Evolutionary conservation across 352 stramenopile genomes (phyloP).

Genomic region (Thraustochytrium sp.): DNA sequence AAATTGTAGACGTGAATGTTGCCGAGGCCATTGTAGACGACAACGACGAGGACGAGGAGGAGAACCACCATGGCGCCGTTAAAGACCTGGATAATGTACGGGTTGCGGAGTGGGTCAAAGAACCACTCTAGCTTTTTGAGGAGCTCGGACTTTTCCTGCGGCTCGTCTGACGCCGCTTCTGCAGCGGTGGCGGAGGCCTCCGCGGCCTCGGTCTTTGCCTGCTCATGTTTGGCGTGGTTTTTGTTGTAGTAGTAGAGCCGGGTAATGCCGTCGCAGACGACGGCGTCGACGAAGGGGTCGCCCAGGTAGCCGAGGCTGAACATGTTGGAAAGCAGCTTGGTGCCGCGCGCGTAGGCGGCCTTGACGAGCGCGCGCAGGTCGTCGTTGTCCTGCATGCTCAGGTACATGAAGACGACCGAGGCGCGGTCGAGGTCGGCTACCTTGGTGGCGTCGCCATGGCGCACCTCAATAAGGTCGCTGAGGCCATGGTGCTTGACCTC

Average conservation of each 20-base stretch:
- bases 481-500: slow-evolving; percentile 5
- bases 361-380: background rate
- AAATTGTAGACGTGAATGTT: slow-evolving; percentile 44
- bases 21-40: slow-evolving; percentile 11
- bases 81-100: slow-evolving; percentile 30
- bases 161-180: background rate
- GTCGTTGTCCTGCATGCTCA: background rate
- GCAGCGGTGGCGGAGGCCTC: background rate
- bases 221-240: background rate
- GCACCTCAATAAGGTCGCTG: background rate
- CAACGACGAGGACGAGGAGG: background rate
- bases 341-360: background rate
- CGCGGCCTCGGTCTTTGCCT: background rate
- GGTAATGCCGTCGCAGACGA: slow-evolving; percentile 29
- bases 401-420: slow-evolving; percentile 33
- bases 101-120: slow-evolving; percentile 31
- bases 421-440: background rate
- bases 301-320: slow-evolving; percentile 1
- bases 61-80: slow-evolving; percentile 17
- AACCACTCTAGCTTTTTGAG: slow-evolving; percentile 20
- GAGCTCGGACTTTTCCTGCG: background rate
- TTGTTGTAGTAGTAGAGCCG: slow-evolving; percentile 13
- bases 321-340: slow-evolving; percentile 18
- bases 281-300: background rate
- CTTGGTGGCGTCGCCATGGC: slow-evolving; percentile 4